Conservation (phyloP, 148 eudicot genomes). For the Diospyros kaki region DNA sequence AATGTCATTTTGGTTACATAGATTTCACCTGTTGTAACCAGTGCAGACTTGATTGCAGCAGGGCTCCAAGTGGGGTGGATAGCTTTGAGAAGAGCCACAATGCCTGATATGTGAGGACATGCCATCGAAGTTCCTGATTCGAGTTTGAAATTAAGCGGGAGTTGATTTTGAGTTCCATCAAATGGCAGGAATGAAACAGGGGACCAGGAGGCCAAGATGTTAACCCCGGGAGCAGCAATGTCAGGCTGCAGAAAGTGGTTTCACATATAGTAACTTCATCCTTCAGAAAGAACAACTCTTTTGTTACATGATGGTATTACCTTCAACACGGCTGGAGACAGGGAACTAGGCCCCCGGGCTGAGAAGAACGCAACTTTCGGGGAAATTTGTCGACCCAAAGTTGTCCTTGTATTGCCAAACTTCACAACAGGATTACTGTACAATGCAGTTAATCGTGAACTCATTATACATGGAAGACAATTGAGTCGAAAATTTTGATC, state of each 20-base stretch:
- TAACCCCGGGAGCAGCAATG: slow-evolving; percentile 55
- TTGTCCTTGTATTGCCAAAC: slow-evolving; percentile 30
- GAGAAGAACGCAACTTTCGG: slow-evolving; percentile 49
- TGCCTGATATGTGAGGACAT: slow-evolving; percentile 50
- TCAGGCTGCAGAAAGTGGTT: slow-evolving; percentile 39
- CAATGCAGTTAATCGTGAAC: not conserved
- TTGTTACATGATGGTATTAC: slow-evolving; percentile 13
- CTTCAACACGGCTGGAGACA: slow-evolving; percentile 50
- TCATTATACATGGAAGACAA: not conserved
- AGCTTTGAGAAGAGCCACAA: slow-evolving; percentile 47
- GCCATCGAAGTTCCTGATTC: slow-evolving; percentile 49
- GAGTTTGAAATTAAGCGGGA: slow-evolving; percentile 18
- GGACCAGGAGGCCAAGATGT: slow-evolving; percentile 50
- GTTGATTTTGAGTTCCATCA: not conserved
- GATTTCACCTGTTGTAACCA: slow-evolving; percentile 44
- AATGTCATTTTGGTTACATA: not conserved
- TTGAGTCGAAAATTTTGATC: not conserved
- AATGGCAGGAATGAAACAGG: slow-evolving; percentile 15
- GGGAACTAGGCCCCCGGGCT: slow-evolving; percentile 48
- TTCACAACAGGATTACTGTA: slow-evolving; percentile 38
- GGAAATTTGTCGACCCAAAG: slow-evolving; percentile 31
- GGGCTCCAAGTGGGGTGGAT: slow-evolving; percentile 53
- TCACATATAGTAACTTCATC: not conserved
- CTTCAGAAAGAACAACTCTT: not conserved
- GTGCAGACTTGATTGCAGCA: slow-evolving; percentile 54